Base-by-base conservation (phyloP, 1,284 basidiomycete genomes). In the Marasmius oreades region DNA sequence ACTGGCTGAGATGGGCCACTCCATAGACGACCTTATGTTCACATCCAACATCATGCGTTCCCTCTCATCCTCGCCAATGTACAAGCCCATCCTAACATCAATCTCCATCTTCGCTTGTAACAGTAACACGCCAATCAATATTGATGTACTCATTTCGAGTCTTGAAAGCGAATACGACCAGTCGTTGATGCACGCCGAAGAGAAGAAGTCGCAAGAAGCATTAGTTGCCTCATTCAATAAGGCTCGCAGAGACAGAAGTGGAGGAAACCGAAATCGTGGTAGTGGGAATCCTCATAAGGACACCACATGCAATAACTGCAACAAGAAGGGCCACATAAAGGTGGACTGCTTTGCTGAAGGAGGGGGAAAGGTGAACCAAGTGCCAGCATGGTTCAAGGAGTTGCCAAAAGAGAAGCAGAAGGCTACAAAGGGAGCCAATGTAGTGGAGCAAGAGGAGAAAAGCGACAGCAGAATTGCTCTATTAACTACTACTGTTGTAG, bases 391-490 rank as follows among this genome's bases (percentile, higher is more conserved):
- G 47, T 50, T 31, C 26, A 50, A 50, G 47, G 47, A 7, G 24
- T 50, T 50, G n/a, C 47, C 47, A 22, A 39, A 48, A 33, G 44
- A 48, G 34, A 50, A 51, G 28, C 47, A 23, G 44, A 55, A 55
- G 24, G 47, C 23, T 8, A 20, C 12, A 5, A 51, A 18, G 24
- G 26, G 37, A 16, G 36, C 33, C 37, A 43, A 46, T 12, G 12
- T 39, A 26, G 45, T 5, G 16, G 18, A n/a, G 33, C 16, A 45
- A 10, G 52, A 31, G 28, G 42, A 44, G 1, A 5, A 44, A 18
- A 23, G 23, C 11, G 31, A 53, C 31, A 12, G 23, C n/a, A 24
- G 47, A 5, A 16, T 50, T 31, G 47, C 22, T 51, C 12, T 55
- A 11, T 23, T 55, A 11, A 28, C 39, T 33, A 34, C 54, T 10